Base-by-base conservation (phyloP, 2,329 filamentous ascomycete genomes). In the Pestalotiopsis sp. region DNA sequence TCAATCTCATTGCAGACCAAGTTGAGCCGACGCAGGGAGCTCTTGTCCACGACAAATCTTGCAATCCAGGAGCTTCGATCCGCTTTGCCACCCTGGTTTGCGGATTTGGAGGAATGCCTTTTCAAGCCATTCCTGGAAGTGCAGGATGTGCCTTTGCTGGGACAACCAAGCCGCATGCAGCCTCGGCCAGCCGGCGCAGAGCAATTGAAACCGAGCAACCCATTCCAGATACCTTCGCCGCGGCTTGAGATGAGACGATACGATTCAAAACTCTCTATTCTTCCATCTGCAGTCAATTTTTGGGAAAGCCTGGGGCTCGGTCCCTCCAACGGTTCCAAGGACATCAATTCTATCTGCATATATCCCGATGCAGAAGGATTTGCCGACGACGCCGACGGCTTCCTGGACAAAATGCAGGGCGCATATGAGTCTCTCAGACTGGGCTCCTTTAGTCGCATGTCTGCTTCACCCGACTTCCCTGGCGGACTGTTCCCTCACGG, bases 271-370 rank as follows among this genome's bases (percentile, higher is more conserved):
- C 86, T 94, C 67, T 93, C 94, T 12, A 84, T 97, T 52, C 83
- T 95, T 25, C 92, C 93, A 2, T 88, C 93, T 0, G 91, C 92
- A 0, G 82, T 95, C 23, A 82, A 86, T 1, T 97, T 96, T 75
- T 97, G 93, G 94, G 93, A 96, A 76, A 90, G 91, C 61, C 82
- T 97, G 20, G 92, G 93, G 0, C 84, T 97, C 1, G 89, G 89
- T 1, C 93, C 93, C 3, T 88, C 88, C 9, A 88, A 88, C 69
- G 92, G 92, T 0, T 76, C 84, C 7, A 97, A 97, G 77, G 88
- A 95, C 70, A 82, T 96, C 38, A 85, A 87, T 45, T 87, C 90
- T 0, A 87, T 93, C 62, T 93, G 92, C 75, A 82, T 96, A 2
- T 92, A 91, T 71, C 93, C 93, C 0, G 83, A 86, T 64, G 88